phyloP scores from a whole-genome alignment of 495 filamentous ascomycete species.

The Xylaria scruposa region DNA sequence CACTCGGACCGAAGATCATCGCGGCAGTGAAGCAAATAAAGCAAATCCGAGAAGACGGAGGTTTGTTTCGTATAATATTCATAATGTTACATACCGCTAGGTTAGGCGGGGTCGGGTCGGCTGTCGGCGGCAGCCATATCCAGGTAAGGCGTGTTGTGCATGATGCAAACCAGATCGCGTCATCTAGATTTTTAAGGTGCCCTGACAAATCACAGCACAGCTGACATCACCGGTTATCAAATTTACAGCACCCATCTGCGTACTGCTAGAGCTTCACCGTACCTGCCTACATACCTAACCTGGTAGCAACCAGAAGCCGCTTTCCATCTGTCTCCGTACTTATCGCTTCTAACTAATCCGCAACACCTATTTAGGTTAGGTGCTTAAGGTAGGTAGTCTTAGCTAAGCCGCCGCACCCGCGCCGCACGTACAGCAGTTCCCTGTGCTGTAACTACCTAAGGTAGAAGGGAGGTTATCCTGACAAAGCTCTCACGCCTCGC shows the following conservation, averaged over 20 bases:
- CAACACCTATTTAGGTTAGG: neutral
- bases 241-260: neutral
- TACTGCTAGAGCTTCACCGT: neutral
- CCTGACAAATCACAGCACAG: conserved; percentile 29
- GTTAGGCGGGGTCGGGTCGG: conserved; percentile 9
- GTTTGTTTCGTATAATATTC: neutral
- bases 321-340: neutral
- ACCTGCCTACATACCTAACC: neutral
- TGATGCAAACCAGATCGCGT: conserved; percentile 25
- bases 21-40: neutral
- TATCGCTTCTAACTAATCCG: neutral
- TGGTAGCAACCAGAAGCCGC: neutral
- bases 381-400: neutral
- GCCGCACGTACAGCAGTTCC: neutral
- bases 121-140: conserved; percentile 24
- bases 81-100: no score
- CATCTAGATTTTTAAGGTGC: conserved; percentile 11
- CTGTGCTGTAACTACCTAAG: neutral
- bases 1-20: neutral
- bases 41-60: neutral
- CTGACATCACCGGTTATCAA: conserved; percentile 1
- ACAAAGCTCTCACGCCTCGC: conserved; percentile 13
- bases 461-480: neutral
- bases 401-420: conserved; percentile 6
- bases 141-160: conserved; percentile 17